phyloP scores from a whole-genome alignment of 2,329 filamentous ascomycete species.

The Phyllachora maydis region DNA sequence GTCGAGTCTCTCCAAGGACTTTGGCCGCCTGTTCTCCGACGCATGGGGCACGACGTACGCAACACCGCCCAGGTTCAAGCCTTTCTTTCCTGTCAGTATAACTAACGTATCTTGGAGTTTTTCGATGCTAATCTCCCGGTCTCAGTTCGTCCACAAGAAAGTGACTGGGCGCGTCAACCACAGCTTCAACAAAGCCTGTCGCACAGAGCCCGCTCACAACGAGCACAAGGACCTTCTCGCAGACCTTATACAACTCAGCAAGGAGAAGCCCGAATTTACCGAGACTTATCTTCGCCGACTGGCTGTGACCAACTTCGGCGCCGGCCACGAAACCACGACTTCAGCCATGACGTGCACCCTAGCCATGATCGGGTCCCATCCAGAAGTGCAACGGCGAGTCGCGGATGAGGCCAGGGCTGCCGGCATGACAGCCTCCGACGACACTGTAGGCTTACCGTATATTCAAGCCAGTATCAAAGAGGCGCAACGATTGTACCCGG shows the following conservation, averaged over 20 bases:
- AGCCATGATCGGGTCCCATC: conserved; percentile 21
- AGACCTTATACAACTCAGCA: conserved; percentile 24
- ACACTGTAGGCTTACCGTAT: conserved; percentile 9
- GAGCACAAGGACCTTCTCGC: conserved; percentile 18
- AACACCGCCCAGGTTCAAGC: conserved; percentile 19
- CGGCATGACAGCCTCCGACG: conserved; percentile 2
- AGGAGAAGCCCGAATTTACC: conserved; percentile 21
- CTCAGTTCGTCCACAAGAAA: conserved; percentile 10
- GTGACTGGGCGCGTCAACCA: conserved; percentile 7
- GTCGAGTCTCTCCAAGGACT: conserved; percentile 14
- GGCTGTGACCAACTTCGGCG: conserved; percentile 32
- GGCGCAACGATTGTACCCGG: conserved; percentile 26
- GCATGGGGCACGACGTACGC: conserved; percentile 22
- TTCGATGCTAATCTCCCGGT: too few relatives aligned
- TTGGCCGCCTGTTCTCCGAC: conserved; percentile 17
- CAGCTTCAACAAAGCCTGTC: too few relatives aligned
- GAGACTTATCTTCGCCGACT: conserved; percentile 26
- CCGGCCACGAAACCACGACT: conserved; percentile 31
- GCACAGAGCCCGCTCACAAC: conserved; percentile 5
- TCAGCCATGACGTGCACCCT: conserved; percentile 27
- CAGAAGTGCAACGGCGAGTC: conserved; percentile 11
- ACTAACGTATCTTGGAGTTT: too few relatives aligned
- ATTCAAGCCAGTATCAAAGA: conserved; percentile 27
- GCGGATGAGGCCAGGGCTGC: conserved; percentile 9
- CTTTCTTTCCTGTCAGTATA: conserved; percentile 27